phyloP scores from a whole-genome alignment of 805 yeast genomes.

The Yarrowia sp. region DNA sequence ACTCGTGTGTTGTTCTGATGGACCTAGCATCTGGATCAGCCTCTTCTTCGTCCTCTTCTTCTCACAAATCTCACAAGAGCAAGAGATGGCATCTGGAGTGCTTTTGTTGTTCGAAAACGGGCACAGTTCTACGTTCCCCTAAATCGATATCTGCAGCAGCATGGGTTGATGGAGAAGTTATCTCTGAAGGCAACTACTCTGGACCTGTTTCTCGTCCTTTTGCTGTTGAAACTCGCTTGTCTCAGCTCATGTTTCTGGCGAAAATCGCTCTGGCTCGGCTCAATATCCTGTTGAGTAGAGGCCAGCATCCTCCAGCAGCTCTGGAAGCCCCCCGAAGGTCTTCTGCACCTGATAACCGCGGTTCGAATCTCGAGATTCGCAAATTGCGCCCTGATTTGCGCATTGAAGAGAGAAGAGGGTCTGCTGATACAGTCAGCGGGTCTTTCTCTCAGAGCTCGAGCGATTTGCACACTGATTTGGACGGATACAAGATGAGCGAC shows the following conservation, averaged over 20 bases:
- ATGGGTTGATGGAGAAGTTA: background rate
- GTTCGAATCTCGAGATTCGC: background rate
- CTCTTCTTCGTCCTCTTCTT: background rate
- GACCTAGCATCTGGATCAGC: conserved; percentile 37
- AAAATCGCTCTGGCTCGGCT: conserved; percentile 79
- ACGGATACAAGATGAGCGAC: conserved; percentile 21
- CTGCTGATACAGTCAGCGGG: background rate
- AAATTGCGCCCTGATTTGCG: background rate
- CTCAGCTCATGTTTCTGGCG: conserved; percentile 72
- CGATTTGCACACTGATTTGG: conserved; percentile 25
- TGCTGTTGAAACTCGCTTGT: conserved; percentile 59
- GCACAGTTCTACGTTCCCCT: background rate
- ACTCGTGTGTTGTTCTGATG: conserved; percentile 60
- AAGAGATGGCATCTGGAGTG: conserved; percentile 82
- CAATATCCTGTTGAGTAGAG: conserved; percentile 42
- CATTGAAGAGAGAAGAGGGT: background rate
- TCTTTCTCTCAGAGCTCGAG: background rate
- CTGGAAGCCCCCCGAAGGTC: background rate
- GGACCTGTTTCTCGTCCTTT: conserved; percentile 47
- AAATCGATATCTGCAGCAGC: background rate
- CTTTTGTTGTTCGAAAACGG: conserved; percentile 51
- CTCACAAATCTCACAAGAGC: background rate
- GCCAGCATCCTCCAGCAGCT: background rate
- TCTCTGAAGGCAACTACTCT: background rate
- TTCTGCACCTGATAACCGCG: conserved; percentile 8